Evolutionary conservation across 2,329 filamentous ascomycete genomes (phyloP), one percentile per base, ranked within the genome.

Genomic region (Colletotrichum camelliae): DNA sequence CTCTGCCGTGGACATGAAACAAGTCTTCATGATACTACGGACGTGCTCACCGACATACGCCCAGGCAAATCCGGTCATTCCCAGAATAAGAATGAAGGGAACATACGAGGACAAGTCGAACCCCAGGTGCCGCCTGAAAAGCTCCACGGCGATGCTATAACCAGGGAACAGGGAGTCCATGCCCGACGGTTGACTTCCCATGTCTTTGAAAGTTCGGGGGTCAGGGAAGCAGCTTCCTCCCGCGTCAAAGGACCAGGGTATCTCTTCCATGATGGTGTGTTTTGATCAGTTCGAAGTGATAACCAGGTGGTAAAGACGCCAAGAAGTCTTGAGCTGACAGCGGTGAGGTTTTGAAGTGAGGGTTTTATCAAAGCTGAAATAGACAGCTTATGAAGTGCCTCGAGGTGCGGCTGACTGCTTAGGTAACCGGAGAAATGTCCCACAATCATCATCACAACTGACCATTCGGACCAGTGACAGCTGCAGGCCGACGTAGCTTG

Each of bases 371-470:
- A 48, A 48, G 9, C 39, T 48, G 39, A n/a, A n/a, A 48, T 48
- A 48, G 39, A 48, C 18, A 5, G 39, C 39, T n/a, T 48, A 48
- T 48, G 39, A 48, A 48, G 39, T 48, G 18, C n/a, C 18, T 48
- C 12, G 18, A 48, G 0, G 39, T 21, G 39, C 18, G 39, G 9
- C 39, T 48, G 39, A 48, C 39, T 1, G 39, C 39, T 48, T 48
- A 48, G 0, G 0, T 48, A 48, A 48, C 9, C 9, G 0, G 3
- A 1, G 39, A 48, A n/a, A 2, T n/a, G 0, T 48, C 39, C 0
- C 18, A n/a, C 35, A 39, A 2, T 39, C 15, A 39, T 1, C 15
- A 18, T 2, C 4, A 9, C 1, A 15, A 4, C 37, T 39, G 37
- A 1, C 0, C 0, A 39, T 39, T 39, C 2, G 15, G 0, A n/a